Evolutionary conservation across 163 green algal species (phyloP), one percentile per base, ranked within the genome.

Genomic region (Prototheca wickerhamii): DNA sequence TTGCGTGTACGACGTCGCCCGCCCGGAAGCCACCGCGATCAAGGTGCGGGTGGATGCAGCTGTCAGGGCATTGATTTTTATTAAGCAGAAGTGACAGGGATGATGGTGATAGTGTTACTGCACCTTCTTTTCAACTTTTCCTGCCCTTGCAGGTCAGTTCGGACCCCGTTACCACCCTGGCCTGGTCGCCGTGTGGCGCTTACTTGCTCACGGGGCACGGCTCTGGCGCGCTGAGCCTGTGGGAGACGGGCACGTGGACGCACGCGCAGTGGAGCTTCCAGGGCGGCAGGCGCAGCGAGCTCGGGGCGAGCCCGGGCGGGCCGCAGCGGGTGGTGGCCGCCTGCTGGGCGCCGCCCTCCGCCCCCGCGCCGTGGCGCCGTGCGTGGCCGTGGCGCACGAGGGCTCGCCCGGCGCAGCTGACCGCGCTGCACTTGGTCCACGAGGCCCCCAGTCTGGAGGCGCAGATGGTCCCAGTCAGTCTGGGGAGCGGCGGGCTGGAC

Each of bases 211-310:
- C n/a, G 4, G 66, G 53, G 15, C 46, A 54, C 23, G 33, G 25
- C 20, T 55, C 32, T 8, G 66, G 58, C 29, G 21, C 55, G 23
- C 61, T 73, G 23, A 28, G 26, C 10, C 4, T 73, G 31, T 73
- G 58, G 58, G 66, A 73, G 57, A 76, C 69, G 6, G 49, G 49
- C 17, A 64, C 18, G 7, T 76, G 69, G 69, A 58, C 32, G 21
- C 58, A 32, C 32, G 10, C 17, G 25, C 20, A 21, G 18, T 76
- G 69, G 69, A 46, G n/a, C 20, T 21, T 31, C 31, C 37, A 30
- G 2, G 29, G 52, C 25, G 63, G 21, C 28, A 31, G 6, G 23
- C 31, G 28, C 25, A 64, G 29, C 43, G 26, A 28, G 20, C 46
- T 12, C 20, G 10, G 18, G 12, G 18, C 46, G 18, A 28, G 46